These are phyloP conservation scores for Dendrobium officinale DNA, from an alignment of 106 monocot genomes.

Conservation along the genomic window DNA sequence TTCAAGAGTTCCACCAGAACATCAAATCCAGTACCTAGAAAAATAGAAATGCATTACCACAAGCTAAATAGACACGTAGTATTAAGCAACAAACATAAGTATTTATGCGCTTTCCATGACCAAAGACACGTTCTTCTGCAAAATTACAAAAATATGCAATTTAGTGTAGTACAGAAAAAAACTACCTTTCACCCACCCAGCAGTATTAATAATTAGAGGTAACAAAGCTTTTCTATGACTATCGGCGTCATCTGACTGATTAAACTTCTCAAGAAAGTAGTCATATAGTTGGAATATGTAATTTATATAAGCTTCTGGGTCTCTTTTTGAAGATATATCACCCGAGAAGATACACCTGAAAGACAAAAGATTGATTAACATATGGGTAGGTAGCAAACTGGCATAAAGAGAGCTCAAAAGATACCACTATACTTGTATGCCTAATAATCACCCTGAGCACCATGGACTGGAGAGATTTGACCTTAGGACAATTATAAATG, in stretches of 20 bases:
- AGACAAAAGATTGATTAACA: background rate
- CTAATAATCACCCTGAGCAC: background rate
- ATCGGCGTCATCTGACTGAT: constrained; percentile 19
- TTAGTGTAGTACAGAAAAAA: background rate
- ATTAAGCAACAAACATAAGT: background rate
- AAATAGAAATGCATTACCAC: constrained; percentile 7
- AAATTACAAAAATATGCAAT: background rate
- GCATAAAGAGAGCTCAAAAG: background rate
- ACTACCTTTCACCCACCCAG: constrained; percentile 97
- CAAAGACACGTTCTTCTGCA: background rate
- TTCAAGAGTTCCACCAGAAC: constrained; percentile 73
- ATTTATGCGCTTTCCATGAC: background rate
- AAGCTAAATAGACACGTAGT: background rate
- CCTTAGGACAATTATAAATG: background rate
- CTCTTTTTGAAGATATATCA: constrained; percentile 92
- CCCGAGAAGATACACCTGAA: constrained; percentile 82
- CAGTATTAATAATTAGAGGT: constrained; percentile 87
- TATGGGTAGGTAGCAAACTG: background rate
- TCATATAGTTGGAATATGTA: constrained; percentile 56
- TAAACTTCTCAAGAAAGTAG: constrained; percentile 45
- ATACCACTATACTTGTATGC: background rate
- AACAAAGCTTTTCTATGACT: constrained; percentile 14
- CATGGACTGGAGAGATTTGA: background rate
- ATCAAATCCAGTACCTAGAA: constrained; percentile 74
- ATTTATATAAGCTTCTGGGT: constrained; percentile 64